These are phyloP conservation scores for Lunasporangiospora selenospora DNA, from an alignment of 192 early-diverging fungal genomes.

Conservation along the genomic window DNA sequence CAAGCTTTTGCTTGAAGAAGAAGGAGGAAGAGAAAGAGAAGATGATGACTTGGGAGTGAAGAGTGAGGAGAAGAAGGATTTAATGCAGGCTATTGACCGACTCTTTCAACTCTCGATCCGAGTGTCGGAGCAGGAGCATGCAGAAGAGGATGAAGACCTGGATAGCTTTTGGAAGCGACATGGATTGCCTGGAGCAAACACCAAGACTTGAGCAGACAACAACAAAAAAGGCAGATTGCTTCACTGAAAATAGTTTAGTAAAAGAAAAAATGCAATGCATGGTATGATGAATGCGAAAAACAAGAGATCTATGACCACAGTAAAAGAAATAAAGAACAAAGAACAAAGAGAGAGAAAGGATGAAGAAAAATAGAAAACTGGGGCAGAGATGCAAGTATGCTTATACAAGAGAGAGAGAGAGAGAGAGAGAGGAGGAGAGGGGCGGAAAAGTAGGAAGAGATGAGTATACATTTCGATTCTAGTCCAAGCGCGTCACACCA, in stretches of 20 bases:
- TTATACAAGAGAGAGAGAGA: neutral
- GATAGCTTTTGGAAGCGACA: too few species aligned
- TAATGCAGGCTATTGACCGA: neutral
- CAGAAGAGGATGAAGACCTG: neutral
- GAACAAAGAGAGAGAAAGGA: neutral
- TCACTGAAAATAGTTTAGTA: too few species aligned
- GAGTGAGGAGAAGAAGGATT: neutral
- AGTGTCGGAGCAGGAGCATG: neutral
- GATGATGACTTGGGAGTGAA: neutral
- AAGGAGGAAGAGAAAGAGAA: neutral
- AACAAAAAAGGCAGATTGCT: neutral
- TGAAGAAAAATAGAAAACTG: neutral
- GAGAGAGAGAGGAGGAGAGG: neutral
- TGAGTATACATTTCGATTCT: conserved; percentile 4
- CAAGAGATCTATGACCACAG: neutral
- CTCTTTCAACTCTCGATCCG: neutral
- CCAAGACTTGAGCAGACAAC: neutral
- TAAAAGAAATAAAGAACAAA: neutral
- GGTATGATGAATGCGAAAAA: neutral
- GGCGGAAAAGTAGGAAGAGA: neutral
- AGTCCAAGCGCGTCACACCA: conserved; percentile 56
- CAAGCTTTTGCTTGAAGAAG: neutral
- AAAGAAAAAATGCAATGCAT: neutral
- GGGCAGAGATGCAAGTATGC: neutral
- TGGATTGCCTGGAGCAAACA: too few species aligned